Conservation (phyloP, 495 filamentous ascomycete genomes). For the Astrocystis sublimbata region DNA sequence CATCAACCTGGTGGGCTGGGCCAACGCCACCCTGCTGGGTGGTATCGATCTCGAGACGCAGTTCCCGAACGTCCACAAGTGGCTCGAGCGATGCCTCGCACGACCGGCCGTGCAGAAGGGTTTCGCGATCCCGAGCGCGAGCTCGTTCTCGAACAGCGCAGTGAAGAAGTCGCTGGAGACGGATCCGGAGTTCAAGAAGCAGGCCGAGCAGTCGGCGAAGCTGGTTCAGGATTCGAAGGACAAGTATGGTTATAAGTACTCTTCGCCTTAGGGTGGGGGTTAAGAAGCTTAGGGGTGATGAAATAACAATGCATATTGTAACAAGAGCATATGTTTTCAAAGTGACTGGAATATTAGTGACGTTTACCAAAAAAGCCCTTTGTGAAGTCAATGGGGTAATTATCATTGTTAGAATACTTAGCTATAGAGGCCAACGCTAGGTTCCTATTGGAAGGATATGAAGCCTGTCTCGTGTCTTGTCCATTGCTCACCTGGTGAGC, state of each 20-base stretch:
- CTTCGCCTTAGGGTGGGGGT: conserved; percentile 29
- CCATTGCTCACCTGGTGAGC: no score
- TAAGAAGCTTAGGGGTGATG: neutral
- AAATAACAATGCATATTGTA: neutral
- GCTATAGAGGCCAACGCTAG: no score
- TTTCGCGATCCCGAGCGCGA: conserved; percentile 57
- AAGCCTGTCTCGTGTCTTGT: no score
- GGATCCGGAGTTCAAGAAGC: conserved; percentile 31
- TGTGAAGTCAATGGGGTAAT: no score
- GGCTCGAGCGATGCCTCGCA: conserved; percentile 59
- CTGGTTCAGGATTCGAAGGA: conserved; percentile 35
- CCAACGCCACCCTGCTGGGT: conserved; percentile 44
- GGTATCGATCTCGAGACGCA: conserved; percentile 63
- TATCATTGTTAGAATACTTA: no score
- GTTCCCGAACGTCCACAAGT: conserved; percentile 69
- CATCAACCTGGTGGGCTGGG: conserved; percentile 71
- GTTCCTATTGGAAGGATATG: no score
- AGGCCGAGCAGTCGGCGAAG: conserved; percentile 21
- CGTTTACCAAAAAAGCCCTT: no score
- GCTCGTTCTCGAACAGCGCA: conserved; percentile 12
- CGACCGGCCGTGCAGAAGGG: conserved; percentile 71
- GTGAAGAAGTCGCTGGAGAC: conserved; percentile 16
- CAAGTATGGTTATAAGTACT: conserved; percentile 42
- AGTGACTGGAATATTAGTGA: no score
- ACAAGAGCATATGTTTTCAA: no score